Evolutionary conservation across 192 early-diverging fungal species (phyloP).

Genomic region (Coemansia sp.): DNA sequence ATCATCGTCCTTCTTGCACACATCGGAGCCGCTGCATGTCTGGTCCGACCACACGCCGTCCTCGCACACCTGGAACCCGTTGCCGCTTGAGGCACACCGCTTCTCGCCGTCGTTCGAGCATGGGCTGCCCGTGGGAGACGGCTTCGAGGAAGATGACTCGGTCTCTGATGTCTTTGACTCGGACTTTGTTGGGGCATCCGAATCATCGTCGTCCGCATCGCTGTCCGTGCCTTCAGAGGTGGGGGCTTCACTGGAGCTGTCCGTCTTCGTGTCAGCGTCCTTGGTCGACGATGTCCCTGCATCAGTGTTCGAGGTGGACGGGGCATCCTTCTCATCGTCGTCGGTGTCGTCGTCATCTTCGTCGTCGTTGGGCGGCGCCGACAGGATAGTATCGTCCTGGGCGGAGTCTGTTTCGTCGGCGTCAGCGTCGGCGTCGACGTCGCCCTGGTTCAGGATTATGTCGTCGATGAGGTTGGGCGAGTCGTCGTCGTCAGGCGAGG

Average conservation of each 20-base stretch:
- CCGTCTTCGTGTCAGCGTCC: no score
- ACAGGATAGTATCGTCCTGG: no score
- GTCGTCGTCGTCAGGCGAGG: not conserved
- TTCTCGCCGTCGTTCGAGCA: conserved; percentile 21
- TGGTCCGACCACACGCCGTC: conserved; percentile 28
- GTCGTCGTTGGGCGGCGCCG: not conserved
- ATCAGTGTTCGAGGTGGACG: no score
- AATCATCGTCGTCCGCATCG: no score
- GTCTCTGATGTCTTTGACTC: not conserved
- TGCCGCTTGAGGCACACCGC: conserved; percentile 6
- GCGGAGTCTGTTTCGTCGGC: not conserved
- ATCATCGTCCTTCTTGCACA: conserved; percentile 18
- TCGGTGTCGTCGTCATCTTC: not conserved
- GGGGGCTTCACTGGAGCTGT: no score
- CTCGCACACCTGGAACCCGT: conserved; percentile 21
- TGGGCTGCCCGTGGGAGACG: conserved; percentile 23
- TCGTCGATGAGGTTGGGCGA: not conserved
- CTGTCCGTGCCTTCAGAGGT: no score
- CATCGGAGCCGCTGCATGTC: conserved; percentile 14
- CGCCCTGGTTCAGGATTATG: not conserved
- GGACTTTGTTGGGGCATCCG: no score
- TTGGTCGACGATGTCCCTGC: no score
- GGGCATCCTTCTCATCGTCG: not conserved
- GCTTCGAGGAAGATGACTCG: conserved; percentile 3
- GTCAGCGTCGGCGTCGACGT: not conserved